Evolutionary conservation across 768 basidiomycete species (phyloP), one percentile per base, ranked within the genome.

Genomic region (Gymnopilus dilepis): DNA sequence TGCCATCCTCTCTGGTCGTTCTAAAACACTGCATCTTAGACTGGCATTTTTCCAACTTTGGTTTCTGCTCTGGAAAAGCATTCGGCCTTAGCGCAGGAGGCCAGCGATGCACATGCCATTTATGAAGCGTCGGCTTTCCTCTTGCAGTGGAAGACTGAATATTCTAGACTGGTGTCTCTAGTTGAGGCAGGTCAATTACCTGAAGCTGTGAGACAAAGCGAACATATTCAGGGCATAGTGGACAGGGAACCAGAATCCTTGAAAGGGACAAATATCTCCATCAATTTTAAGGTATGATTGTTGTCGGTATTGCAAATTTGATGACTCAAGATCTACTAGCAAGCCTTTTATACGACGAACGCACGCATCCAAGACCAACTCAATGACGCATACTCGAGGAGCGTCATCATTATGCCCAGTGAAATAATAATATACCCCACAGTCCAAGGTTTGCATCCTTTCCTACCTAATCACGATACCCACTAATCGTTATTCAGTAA

Each of bases 311-410:
- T 43, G 41, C n/a, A 53, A 37, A 37, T 3, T 15, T 11, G 11
- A 12, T 37, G 15, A 15, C 34, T 37, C 9, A 37, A 37, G 34
- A 37, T 37, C 11, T 21, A 60, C 6, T 54, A 94, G 92, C 79
- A 76, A 52, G 84, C 78, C 65, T 81, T 86, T 60, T 81, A 80
- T 61, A 80, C 84, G 8, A 72, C 82, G 24, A 80, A 80, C 67
- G 85, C 88, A 58, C 83, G 84, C 37, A 73, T 85, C 6, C 86
- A 91, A 69, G 92, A 93, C 62, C 86, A 91, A 67, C 78, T 94
- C 22, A 84, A 80, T 64, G 86, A 91, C 48, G 88, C 88, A 2
- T 92, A 86, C 68, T 73, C 83, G 21, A 81, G 86, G 67, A 81
- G 88, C 67, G 72, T 93, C 24, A 68, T 78, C 2, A 70, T 90